Evolutionary conservation across 2,329 filamentous ascomycete species (phyloP), one percentile per base, ranked within the genome.

Genomic region (Neobulgaria alba): DNA sequence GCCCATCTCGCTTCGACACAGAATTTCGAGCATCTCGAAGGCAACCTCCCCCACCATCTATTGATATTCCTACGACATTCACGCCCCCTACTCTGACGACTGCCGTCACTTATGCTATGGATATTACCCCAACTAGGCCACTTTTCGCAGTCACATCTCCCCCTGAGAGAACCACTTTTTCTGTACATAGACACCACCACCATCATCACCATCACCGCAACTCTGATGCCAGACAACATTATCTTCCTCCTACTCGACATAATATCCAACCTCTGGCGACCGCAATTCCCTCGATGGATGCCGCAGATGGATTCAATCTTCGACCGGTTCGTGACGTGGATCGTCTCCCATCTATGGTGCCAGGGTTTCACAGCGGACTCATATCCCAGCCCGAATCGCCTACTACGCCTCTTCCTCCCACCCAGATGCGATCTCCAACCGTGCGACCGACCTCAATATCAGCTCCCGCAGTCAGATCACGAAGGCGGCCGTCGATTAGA

Each of bases 351-450:
- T 92, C 84, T 38, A 93, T 92, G 80, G 70, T 82, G 33, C 76
- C 82, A 5, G 74, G 81, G 30, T 68, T 81, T 39, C 75, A 83
- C 48, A 70, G 74, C 9, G 81, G 83, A 39, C 66, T 88, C 39
- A 74, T 75, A 31, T 95, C 90, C n/a, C 89, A 94, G 59, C 92
- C 92, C 7, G 85, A 89, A 42, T 95, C 88, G 10, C 88, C 88
- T 1, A 92, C 86, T 5, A 94, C 88, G 1, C 88, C 88, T 10
- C 72, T 84, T 33, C 82, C 82, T 34, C 78, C 82, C 1, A 68
- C 10, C 18, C 79, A 82, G 64, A 59, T 73, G 45, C 61, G 69
- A 55, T 75, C 77, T 26, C 72, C 74, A 4, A 71, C 71, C 8
- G 68, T 70, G 44, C 75, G 66, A 46, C 71, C 69, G 18, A 69